Conservation (phyloP, 768 basidiomycete genomes). For the Termitomyces titanicus region DNA sequence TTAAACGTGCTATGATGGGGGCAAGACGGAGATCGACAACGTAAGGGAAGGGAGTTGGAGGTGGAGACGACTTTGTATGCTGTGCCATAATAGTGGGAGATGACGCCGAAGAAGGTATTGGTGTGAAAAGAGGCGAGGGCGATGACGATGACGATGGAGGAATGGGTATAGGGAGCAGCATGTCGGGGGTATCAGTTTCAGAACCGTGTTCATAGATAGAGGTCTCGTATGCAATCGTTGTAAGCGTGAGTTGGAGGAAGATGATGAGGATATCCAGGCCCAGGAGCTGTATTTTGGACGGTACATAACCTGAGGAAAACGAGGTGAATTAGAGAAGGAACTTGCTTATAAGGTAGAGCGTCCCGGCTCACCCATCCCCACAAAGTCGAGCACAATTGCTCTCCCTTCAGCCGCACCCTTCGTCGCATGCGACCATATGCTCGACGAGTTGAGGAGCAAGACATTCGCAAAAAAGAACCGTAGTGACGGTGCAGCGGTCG, state of each 20-base stretch:
- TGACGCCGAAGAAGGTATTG: conserved; percentile 18
- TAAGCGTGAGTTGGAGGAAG: conserved; percentile 60
- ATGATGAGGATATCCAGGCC: conserved; percentile 67
- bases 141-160: conserved; percentile 24
- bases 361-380: conserved; percentile 62
- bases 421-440: conserved; percentile 59
- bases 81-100: conserved; percentile 18
- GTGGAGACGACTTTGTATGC: conserved; percentile 20
- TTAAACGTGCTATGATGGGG: conserved; percentile 52
- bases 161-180: conserved; percentile 25
- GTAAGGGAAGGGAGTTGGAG: conserved; percentile 33
- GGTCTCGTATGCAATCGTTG: conserved; percentile 67
- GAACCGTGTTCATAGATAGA: conserved; percentile 35
- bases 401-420: conserved; percentile 53
- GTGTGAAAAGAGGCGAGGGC: conserved; percentile 18
- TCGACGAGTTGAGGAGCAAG: conserved; percentile 52
- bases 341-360: neutral
- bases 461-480: conserved; percentile 65
- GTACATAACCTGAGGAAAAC: conserved; percentile 41
- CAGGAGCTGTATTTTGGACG: conserved; percentile 66
- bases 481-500: conserved; percentile 47
- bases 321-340: neutral
- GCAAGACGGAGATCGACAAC: conserved; percentile 63
- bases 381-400: conserved; percentile 70
- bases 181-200: conserved; percentile 37